A percentile compares a stretch with the other conserved stretches of the same genome.
phyloP scores from a whole-genome alignment of 2,329 filamentous ascomycete species.

The Colletotrichum sp. region DNA sequence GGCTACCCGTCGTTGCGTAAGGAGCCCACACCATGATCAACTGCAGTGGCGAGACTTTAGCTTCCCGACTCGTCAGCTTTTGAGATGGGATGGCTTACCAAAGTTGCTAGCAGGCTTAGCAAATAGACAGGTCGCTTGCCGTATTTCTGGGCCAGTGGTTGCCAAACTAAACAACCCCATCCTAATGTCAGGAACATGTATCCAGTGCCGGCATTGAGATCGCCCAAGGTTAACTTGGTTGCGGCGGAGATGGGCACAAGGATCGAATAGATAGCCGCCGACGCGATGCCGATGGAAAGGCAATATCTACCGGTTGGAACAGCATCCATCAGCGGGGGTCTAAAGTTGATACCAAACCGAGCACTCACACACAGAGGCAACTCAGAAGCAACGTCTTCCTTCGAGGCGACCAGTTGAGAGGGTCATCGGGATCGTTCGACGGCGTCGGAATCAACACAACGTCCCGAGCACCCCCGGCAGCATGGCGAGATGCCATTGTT shows the following conservation, averaged over 20 bases:
- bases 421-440: constrained; percentile 55
- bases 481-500: constrained; percentile 35
- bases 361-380: constrained; percentile 34
- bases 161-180: constrained; percentile 57
- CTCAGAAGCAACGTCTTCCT: constrained; percentile 30
- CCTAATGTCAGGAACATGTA: constrained; percentile 58
- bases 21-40: constrained; percentile 39
- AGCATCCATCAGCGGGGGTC: rapidly evolving
- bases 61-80: background rate
- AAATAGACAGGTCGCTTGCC: constrained; percentile 56
- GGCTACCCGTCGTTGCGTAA: constrained; percentile 22
- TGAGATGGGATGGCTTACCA: background rate
- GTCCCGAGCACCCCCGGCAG: constrained; percentile 34
- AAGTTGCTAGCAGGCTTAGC: background rate
- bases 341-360: background rate
- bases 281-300: constrained; percentile 26
- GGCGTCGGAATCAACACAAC: constrained; percentile 58
- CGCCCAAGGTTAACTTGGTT: constrained; percentile 45
- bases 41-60: background rate
- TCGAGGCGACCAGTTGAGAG: constrained; percentile 51
- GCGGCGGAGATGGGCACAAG: constrained; percentile 42
- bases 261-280: constrained; percentile 35
- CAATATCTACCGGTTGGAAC: background rate
- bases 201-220: constrained; percentile 55
- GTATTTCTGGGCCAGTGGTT: constrained; percentile 56